phyloP scores from a whole-genome alignment of 2,329 filamentous ascomycete genomes.

The Penicillium olsonii region DNA sequence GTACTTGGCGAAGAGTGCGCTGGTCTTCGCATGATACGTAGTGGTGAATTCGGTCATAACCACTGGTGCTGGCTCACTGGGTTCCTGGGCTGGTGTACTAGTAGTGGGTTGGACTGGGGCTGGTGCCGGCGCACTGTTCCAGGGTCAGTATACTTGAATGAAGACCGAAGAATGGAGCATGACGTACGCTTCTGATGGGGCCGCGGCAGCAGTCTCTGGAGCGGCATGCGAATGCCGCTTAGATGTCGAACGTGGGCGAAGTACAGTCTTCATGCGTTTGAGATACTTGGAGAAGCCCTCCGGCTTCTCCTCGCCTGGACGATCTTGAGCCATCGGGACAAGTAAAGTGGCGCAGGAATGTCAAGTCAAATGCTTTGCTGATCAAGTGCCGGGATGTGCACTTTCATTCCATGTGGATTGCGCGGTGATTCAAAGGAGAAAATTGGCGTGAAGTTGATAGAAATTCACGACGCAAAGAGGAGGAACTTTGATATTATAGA shows the following conservation, averaged over 20 bases:
- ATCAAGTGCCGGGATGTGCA: slow-evolving; percentile 8
- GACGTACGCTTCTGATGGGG: slow-evolving; percentile 23
- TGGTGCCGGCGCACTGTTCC: not conserved
- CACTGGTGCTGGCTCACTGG: slow-evolving; percentile 13
- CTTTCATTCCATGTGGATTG: slow-evolving; percentile 16
- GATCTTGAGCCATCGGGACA: slow-evolving; percentile 12
- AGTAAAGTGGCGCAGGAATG: slow-evolving; percentile 16
- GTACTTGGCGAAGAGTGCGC: slow-evolving; percentile 50
- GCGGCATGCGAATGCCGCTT: slow-evolving; percentile 30
- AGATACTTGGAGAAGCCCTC: slow-evolving; percentile 43
- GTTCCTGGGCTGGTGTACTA: slow-evolving; percentile 15
- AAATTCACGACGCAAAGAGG: slow-evolving; percentile 1
- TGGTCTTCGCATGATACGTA: slow-evolving; percentile 46
- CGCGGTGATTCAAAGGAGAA: not conserved
- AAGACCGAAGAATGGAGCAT: not conserved
- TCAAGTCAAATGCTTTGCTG: slow-evolving; percentile 15
- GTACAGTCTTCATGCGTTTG: slow-evolving; percentile 41
- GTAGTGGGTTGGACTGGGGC: slow-evolving; percentile 5
- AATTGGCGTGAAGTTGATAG: slow-evolving; percentile 5
- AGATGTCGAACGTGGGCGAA: slow-evolving; percentile 34
- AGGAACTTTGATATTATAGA: slow-evolving; percentile 2
- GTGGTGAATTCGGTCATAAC: slow-evolving; percentile 36
- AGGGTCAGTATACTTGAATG: not conserved
- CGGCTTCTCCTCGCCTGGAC: slow-evolving; percentile 22
- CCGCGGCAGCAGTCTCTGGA: slow-evolving; percentile 15